A percentile compares a stretch with the other conserved stretches of the same genome.
Conservation (phyloP, 768 basidiomycete species). For the Psilocybe sp. region DNA sequence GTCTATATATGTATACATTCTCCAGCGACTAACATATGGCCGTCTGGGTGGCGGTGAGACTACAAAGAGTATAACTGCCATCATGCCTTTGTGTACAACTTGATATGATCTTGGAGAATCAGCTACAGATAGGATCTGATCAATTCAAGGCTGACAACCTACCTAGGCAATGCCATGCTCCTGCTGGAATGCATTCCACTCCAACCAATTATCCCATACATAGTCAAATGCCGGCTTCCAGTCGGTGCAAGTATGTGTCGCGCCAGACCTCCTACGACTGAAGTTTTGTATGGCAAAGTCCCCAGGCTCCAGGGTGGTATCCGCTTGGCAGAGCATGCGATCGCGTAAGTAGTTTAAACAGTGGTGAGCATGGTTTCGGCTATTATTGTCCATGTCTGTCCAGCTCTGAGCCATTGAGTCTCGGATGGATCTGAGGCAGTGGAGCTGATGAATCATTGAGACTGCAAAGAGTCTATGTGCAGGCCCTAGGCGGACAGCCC, state of each 20-base stretch:
- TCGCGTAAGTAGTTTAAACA: constrained; percentile 49
- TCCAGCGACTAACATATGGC: too few species aligned
- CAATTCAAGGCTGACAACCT: too few species aligned
- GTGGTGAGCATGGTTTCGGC: constrained; percentile 33
- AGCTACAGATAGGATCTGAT: too few species aligned
- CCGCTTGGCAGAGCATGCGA: constrained; percentile 42
- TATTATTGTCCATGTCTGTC: constrained; percentile 13
- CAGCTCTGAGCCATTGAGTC: constrained; percentile 23
- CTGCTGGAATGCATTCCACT: constrained; percentile 26
- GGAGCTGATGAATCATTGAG: constrained; percentile 47
- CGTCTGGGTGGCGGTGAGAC: too few species aligned
- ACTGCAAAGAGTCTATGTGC: constrained; percentile 29
- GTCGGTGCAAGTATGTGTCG: constrained; percentile 40
- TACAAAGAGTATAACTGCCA: too few species aligned
- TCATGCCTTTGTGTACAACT: too few species aligned
- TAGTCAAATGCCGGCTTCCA: constrained; percentile 33
- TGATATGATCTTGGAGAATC: too few species aligned
- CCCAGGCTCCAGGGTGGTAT: constrained; percentile 45
- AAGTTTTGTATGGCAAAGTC: constrained; percentile 35
- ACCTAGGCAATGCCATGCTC: constrained; percentile 24
- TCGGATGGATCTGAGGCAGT: constrained; percentile 37
- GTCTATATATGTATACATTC: too few species aligned
- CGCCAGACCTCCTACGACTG: constrained; percentile 29
- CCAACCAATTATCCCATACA: constrained; percentile 32
- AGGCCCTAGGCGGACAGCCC: constrained; percentile 23